Evolutionary conservation across 345 rosid species (phyloP).

Genomic region (Syzygium jambos): DNA sequence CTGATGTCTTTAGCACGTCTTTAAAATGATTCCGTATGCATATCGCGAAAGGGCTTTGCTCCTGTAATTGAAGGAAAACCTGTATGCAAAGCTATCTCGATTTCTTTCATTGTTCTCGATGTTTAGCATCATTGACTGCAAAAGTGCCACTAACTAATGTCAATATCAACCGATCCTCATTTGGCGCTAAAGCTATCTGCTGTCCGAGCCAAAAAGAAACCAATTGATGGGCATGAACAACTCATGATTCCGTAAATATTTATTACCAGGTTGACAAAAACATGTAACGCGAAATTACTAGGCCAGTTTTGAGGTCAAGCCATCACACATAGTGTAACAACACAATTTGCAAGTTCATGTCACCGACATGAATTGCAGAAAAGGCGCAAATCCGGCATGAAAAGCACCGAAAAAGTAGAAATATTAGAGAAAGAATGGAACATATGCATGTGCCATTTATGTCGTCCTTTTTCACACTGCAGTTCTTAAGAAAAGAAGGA

Average conservation of each 20-base stretch:
- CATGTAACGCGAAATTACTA: not conserved
- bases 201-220: not conserved
- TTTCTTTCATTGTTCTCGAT: not conserved
- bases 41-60: not conserved
- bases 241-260: no score
- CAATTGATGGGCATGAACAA: not conserved
- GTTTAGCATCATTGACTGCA: not conserved
- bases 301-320: not conserved
- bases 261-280: not conserved
- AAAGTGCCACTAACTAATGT: not conserved
- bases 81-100: not conserved
- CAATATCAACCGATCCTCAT: not conserved
- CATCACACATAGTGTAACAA: not conserved
- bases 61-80: not conserved
- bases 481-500: not conserved
- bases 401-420: not conserved
- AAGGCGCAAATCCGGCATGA: not conserved
- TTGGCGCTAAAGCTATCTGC: not conserved
- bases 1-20: not conserved
- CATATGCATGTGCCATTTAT: not conserved
- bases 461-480: not conserved
- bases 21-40: not conserved
- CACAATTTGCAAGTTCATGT: not conserved
- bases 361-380: not conserved
- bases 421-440: not conserved